Conservation (phyloP, 345 rosid genomes). For the Euphorbia lathyris region DNA sequence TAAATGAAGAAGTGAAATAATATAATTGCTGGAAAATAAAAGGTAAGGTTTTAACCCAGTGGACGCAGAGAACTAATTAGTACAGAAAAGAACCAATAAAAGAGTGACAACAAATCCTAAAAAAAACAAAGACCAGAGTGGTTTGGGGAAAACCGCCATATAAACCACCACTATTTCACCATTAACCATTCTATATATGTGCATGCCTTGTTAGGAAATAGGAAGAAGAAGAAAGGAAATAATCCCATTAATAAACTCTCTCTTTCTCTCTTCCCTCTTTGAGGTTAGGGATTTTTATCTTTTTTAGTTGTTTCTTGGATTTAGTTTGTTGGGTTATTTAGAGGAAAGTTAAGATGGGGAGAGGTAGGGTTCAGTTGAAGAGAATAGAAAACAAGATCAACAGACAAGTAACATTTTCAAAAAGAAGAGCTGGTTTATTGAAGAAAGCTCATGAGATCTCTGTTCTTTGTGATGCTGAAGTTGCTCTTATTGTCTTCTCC, state of each 20-base stretch:
- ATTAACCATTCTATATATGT: constrained; percentile 26
- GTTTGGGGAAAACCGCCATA: constrained; percentile 22
- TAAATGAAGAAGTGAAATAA: background rate
- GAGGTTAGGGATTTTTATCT: constrained; percentile 8
- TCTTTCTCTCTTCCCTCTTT: background rate
- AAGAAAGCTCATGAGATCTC: constrained; percentile 92
- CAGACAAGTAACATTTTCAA: constrained; percentile 72
- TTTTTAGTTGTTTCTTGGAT: constrained; percentile 25
- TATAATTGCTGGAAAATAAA: background rate
- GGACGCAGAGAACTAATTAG: background rate
- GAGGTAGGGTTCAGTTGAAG: constrained; percentile 89
- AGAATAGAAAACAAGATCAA: constrained; percentile 83
- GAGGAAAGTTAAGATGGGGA: constrained; percentile 47
- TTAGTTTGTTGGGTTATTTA: constrained; percentile 41
- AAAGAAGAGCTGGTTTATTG: constrained; percentile 66
- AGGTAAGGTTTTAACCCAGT: background rate
- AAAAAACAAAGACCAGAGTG: constrained; percentile 28
- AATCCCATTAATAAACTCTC: background rate
- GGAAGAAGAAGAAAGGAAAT: constrained; percentile 13
- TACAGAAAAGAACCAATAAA: constrained; percentile 17
- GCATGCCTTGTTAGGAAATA: constrained; percentile 24
- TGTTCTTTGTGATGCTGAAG: constrained; percentile 74
- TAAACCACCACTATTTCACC: constrained; percentile 8
- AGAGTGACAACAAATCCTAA: constrained; percentile 26
- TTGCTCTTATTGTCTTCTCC: constrained; percentile 70